phyloP scores from a whole-genome alignment of 106 monocot genomes.

The Dioscorea zingiberensis region DNA sequence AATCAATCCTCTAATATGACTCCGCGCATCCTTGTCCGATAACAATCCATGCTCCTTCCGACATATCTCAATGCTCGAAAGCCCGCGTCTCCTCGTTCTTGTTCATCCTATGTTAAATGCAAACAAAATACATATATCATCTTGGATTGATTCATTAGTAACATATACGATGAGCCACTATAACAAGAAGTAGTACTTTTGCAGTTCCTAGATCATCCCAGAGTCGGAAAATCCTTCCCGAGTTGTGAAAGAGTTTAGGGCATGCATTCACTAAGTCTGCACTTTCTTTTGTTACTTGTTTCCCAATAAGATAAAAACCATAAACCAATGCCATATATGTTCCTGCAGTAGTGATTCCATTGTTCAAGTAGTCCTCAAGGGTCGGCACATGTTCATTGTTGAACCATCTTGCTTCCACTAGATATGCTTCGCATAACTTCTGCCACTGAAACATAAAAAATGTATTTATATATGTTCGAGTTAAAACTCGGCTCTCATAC shows the following conservation, averaged over 20 bases:
- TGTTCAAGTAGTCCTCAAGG: constrained; percentile 6
- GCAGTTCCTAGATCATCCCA: constrained; percentile 28
- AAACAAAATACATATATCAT: too few relatives aligned
- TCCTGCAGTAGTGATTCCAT: constrained; percentile 19
- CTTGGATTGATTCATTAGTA: too few relatives aligned
- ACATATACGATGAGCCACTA: too few relatives aligned
- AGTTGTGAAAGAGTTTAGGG: constrained; percentile 8
- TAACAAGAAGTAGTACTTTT: constrained; percentile 2
- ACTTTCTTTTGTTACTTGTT: constrained; percentile 1
- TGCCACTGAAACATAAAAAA: constrained; percentile 15
- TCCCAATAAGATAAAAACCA: constrained; percentile 14
- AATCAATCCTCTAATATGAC: background rate
- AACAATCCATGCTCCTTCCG: background rate
- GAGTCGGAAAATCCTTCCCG: constrained; percentile 20
- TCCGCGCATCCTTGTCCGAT: background rate
- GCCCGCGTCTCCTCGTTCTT: constrained; percentile 2
- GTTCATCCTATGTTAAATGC: constrained; percentile 7
- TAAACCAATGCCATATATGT: constrained; percentile 15
- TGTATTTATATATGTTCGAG: too few relatives aligned
- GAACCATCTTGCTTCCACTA: constrained; percentile 18
- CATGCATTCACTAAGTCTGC: background rate
- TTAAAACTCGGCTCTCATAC: too few relatives aligned
- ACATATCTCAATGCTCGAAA: constrained; percentile 7
- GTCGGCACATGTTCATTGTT: background rate
- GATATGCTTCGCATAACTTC: constrained; percentile 22